Evolutionary conservation across 495 filamentous ascomycete genomes (phyloP).

Genomic region (Clohesyomyces aquaticus): DNA sequence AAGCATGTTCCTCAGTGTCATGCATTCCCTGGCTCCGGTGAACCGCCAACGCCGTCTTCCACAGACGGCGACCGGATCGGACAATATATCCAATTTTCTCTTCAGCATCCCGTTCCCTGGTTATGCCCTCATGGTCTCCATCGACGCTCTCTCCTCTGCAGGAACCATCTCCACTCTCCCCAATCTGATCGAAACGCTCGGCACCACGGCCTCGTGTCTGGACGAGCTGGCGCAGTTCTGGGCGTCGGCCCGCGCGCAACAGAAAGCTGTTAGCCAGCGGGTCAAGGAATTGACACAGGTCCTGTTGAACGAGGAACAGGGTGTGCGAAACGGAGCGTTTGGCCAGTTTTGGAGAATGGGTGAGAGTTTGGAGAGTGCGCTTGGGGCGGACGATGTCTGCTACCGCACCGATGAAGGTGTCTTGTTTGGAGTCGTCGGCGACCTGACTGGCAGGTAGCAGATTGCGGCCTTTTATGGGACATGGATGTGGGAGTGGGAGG

Average conservation of each 20-base stretch:
- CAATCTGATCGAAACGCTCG: slow-evolving; percentile 31
- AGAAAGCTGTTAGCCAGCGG: slow-evolving; percentile 29
- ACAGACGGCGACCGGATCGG: no score
- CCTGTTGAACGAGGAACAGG: slow-evolving; percentile 28
- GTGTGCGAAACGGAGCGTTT: slow-evolving; percentile 22
- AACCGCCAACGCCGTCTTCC: slow-evolving; percentile 28
- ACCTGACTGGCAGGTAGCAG: slow-evolving; percentile 11
- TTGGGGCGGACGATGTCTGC: slow-evolving; percentile 22
- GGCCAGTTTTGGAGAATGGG: slow-evolving; percentile 25
- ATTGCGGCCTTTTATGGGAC: no score
- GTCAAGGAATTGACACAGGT: slow-evolving; percentile 31
- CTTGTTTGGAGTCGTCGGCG: slow-evolving; percentile 28
- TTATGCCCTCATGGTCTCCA: slow-evolving; percentile 42
- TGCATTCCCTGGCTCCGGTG: slow-evolving; percentile 21
- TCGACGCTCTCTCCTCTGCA: slow-evolving; percentile 43
- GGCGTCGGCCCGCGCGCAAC: slow-evolving; percentile 39
- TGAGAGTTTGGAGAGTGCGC: slow-evolving; percentile 26
- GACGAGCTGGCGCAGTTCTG: slow-evolving; percentile 40
- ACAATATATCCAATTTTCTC: slow-evolving; percentile 13
- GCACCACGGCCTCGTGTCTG: slow-evolving; percentile 33
- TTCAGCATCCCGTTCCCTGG: slow-evolving; percentile 45
- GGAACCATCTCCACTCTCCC: slow-evolving; percentile 37
- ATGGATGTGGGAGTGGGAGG: neutral
- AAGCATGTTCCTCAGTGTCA: slow-evolving; percentile 36
- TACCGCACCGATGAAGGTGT: slow-evolving; percentile 27